These are phyloP conservation scores for Raphanus raphanistrum DNA, from an alignment of 345 rosid genomes.

Conservation along the genomic window DNA sequence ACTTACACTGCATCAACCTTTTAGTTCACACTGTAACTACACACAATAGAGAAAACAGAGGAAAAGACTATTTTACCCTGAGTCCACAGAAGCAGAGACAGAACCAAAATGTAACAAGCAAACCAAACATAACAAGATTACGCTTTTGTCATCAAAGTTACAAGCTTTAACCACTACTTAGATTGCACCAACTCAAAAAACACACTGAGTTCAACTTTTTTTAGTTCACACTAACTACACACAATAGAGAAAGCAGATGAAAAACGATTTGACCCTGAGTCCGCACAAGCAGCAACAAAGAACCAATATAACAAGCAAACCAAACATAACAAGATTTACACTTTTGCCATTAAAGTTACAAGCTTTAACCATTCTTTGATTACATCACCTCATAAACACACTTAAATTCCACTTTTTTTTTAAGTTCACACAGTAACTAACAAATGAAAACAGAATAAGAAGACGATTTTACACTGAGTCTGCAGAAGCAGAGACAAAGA, in stretches of 20 bases:
- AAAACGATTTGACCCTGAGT: background rate
- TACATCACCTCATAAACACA: background rate
- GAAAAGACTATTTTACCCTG: background rate
- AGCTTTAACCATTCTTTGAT: background rate
- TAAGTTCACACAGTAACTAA: background rate
- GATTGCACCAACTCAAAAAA: background rate
- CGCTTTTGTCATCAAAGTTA: background rate
- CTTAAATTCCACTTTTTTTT: background rate
- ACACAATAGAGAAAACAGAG: background rate
- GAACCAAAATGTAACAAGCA: background rate
- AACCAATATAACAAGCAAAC: slow-evolving; percentile 16
- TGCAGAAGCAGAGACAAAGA: background rate
- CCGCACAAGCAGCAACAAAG: background rate
- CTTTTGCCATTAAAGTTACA: too few relatives aligned
- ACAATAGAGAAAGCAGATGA: background rate
- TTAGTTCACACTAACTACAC: background rate
- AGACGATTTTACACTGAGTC: background rate
- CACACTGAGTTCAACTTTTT: background rate
- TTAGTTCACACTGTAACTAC: background rate
- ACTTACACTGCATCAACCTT: too few relatives aligned
- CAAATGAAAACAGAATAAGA: background rate
- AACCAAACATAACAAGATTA: background rate
- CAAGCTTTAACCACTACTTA: background rate
- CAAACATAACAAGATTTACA: background rate
- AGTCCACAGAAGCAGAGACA: background rate